Conservation (phyloP, 345 rosid species). For the Mercurialis annua region DNA sequence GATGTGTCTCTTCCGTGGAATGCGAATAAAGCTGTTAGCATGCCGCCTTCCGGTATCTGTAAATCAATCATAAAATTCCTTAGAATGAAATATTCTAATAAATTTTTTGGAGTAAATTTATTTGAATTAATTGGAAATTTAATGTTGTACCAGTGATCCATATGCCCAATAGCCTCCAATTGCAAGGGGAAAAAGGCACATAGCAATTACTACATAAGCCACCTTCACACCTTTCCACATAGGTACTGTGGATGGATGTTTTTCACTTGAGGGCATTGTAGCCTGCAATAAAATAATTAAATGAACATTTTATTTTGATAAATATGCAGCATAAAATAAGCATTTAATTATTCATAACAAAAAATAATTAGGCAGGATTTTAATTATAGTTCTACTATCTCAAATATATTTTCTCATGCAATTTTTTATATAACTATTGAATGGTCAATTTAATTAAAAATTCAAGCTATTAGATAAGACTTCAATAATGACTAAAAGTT, state of each 20-base stretch:
- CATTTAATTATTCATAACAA: too few species aligned
- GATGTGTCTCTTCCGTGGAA: conserved; percentile 25
- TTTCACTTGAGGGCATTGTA: conserved; percentile 39
- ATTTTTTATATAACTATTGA: too few species aligned
- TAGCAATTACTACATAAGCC: conserved; percentile 29
- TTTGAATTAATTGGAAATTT: neutral
- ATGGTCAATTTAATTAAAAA: too few species aligned
- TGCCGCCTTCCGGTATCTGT: conserved; percentile 31
- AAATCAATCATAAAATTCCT: neutral
- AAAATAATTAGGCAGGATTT: too few species aligned
- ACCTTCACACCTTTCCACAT: conserved; percentile 44
- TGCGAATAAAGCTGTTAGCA: conserved; percentile 28
- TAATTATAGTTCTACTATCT: too few species aligned
- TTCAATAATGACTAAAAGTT: too few species aligned
- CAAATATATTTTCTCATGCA: too few species aligned
- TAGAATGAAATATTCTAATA: neutral
- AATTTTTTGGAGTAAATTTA: too few species aligned
- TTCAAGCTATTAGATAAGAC: too few species aligned
- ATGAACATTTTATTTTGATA: too few species aligned
- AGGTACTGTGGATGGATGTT: conserved; percentile 31
- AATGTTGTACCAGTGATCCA: conserved; percentile 23
- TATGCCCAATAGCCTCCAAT: conserved; percentile 44
- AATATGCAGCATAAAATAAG: too few species aligned
- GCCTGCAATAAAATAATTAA: conserved; percentile 30
- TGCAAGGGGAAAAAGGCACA: conserved; percentile 37